phyloP scores from a whole-genome alignment of 352 stramenopile genomes.

The Elongisporangium prolatum region DNA sequence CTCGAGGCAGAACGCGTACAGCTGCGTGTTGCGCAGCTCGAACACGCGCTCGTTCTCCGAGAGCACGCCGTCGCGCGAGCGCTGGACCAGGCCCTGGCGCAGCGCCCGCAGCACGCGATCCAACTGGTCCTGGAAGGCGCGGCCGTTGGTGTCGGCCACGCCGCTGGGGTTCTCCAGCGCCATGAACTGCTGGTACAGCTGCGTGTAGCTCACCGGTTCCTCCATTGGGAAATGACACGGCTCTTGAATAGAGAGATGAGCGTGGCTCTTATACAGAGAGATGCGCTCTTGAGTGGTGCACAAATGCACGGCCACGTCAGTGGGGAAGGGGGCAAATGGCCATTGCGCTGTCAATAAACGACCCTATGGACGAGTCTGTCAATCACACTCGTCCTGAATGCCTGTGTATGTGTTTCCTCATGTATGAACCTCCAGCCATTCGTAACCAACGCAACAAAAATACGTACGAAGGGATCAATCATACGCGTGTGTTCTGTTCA shows the following conservation, averaged over 20 bases:
- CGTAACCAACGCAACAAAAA: background rate
- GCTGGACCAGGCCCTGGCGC: conserved; percentile 43
- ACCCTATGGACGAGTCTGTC: too few relatives aligned
- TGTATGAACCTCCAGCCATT: too few relatives aligned
- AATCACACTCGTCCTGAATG: too few relatives aligned
- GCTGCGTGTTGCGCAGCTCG: conserved; percentile 75
- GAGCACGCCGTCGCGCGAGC: conserved; percentile 58
- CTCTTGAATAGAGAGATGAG: conserved; percentile 1
- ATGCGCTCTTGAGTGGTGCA: conserved; percentile 9
- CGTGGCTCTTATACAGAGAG: conserved; percentile 22
- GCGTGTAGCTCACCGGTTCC: conserved; percentile 32
- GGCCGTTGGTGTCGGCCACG: conserved; percentile 31
- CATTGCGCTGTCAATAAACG: background rate
- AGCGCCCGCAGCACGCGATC: conserved; percentile 20
- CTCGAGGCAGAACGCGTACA: conserved; percentile 79
- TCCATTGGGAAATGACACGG: conserved; percentile 8
- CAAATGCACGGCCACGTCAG: background rate
- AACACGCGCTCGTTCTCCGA: conserved; percentile 73
- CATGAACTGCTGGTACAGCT: conserved; percentile 34
- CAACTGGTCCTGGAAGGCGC: conserved; percentile 47
- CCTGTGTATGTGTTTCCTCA: too few relatives aligned
- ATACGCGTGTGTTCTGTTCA: background rate
- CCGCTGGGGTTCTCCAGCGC: conserved; percentile 35
- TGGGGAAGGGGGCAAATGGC: background rate
- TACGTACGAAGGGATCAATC: background rate